Evolutionary conservation across 148 eudicot genomes (phyloP), one percentile per base, ranked within the genome.

Genomic region (Vaccinium corymbosum): DNA sequence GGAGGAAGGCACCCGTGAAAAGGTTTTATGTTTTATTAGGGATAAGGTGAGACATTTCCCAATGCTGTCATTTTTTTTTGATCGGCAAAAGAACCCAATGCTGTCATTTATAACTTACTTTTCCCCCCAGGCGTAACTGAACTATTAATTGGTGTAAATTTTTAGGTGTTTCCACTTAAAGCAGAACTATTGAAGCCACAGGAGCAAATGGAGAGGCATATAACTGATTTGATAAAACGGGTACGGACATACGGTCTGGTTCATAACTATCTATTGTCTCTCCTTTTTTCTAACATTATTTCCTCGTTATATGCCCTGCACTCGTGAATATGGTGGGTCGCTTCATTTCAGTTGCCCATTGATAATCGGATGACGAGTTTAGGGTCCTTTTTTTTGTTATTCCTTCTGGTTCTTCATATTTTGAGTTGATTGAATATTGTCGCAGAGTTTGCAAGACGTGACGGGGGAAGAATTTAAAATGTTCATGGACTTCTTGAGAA

Each of bases 141-240:
- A 56, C 56, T 8, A 32, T n/a, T 77, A 20, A 25, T 6, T 83
- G 27, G 42, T 81, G 29, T 9, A 15, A 72, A 51, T 83, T 74
- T 89, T 84, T 88, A 97, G 99, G 94, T 95, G 66, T 97, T 97
- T 61, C 94, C 98, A 71, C 92, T 94, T 49, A 97, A 94, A 90
- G 87, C 89, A 53, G 99, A 97, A 90, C 91, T 97, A 52, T 82
- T 97, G 76, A 95, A 92, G 91, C 98, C 99, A 29, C 97, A 90
- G 87, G 99, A 95, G 77, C 90, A 94, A 87, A 95, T 95, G 98
- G 99, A 97, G 89, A 94, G 99, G 83, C 99, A 97, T 83, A 90
- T 97, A 78, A 95, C 99, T 86, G 93, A 93, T 87, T 86, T 97
- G 87, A 89, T 97, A 62, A 97, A 95, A 86, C 92, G 92, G 92